Percentiles rank a stretch among this genome's conserved stretches.
phyloP scores from a whole-genome alignment of 345 rosid genomes.

The Odontarrhena argentea region DNA sequence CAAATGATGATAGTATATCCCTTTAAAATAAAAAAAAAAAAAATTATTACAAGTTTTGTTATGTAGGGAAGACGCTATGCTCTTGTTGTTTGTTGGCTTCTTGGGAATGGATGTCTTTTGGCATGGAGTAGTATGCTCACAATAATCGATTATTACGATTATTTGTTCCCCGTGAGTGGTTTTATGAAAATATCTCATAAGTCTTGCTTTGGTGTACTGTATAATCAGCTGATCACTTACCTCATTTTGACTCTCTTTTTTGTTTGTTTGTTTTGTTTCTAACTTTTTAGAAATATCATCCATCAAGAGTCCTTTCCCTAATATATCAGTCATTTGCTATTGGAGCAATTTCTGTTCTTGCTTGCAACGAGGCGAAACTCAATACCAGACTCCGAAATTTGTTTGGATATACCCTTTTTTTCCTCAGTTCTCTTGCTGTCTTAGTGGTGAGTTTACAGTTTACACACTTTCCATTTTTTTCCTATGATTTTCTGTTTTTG shows the following conservation, averaged over 20 bases:
- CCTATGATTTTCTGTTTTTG: not conserved
- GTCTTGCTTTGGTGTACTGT: not conserved
- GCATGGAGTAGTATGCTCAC: constrained; percentile 80
- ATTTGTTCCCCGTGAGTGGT: constrained; percentile 21
- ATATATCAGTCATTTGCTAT: constrained; percentile 71
- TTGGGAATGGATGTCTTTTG: constrained; percentile 70
- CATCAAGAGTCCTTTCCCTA: constrained; percentile 74
- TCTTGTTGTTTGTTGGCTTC: constrained; percentile 61
- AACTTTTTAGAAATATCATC: constrained; percentile 64
- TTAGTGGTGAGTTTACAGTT: constrained; percentile 59
- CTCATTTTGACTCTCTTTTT: not conserved
- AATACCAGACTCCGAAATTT: constrained; percentile 66
- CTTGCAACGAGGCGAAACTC: constrained; percentile 62
- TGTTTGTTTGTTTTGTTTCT: not conserved
- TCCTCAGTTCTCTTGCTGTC: constrained; percentile 56
- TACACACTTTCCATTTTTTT: too few species aligned
- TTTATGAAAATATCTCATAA: not conserved
- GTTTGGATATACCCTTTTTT: constrained; percentile 61
- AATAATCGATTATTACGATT: constrained; percentile 56
- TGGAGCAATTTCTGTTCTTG: constrained; percentile 55
- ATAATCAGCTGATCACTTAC: not conserved
- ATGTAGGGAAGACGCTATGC: constrained; percentile 52
- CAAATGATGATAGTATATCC: too few species aligned
- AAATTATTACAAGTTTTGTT: too few species aligned
- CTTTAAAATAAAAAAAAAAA: too few species aligned